phyloP scores from a whole-genome alignment of 148 eudicot genomes.

The Bassia scoparia region DNA sequence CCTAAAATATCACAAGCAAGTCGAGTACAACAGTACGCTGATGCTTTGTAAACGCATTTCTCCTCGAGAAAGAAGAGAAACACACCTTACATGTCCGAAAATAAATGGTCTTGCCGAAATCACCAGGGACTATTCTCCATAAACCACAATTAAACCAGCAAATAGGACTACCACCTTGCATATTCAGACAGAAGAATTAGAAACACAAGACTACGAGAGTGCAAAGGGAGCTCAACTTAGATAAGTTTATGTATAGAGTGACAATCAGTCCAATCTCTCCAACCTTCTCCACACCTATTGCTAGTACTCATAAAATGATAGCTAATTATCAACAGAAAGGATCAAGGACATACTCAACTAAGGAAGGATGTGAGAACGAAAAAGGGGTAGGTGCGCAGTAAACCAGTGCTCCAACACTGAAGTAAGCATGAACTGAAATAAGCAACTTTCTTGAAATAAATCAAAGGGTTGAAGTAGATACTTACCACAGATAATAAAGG shows the following conservation, averaged over 20 bases:
- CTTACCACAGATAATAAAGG: constrained; percentile 91
- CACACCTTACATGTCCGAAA: not conserved
- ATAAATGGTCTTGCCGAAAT: not conserved
- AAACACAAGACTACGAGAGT: constrained; percentile 1
- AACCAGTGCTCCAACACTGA: constrained; percentile 96
- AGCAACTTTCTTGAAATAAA: not conserved
- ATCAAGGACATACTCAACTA: constrained; percentile 38
- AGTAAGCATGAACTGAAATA: constrained; percentile 2
- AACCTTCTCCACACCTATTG: not conserved
- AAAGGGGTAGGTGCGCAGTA: constrained; percentile 90
- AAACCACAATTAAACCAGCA: not conserved
- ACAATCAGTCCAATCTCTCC: not conserved
- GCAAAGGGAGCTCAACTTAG: not conserved
- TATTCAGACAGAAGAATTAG: not conserved
- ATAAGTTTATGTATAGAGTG: not conserved
- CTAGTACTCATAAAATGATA: not conserved
- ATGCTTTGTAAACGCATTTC: no score
- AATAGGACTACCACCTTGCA: not conserved
- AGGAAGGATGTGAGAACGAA: constrained; percentile 60
- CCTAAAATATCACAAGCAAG: no score
- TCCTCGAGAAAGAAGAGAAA: not conserved
- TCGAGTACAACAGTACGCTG: no score
- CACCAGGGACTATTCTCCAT: not conserved
- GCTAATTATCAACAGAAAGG: not conserved
- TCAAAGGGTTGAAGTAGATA: not conserved